phyloP scores from a whole-genome alignment of 2,329 filamentous ascomycete species.

The Phaeosphaeria sp. region DNA sequence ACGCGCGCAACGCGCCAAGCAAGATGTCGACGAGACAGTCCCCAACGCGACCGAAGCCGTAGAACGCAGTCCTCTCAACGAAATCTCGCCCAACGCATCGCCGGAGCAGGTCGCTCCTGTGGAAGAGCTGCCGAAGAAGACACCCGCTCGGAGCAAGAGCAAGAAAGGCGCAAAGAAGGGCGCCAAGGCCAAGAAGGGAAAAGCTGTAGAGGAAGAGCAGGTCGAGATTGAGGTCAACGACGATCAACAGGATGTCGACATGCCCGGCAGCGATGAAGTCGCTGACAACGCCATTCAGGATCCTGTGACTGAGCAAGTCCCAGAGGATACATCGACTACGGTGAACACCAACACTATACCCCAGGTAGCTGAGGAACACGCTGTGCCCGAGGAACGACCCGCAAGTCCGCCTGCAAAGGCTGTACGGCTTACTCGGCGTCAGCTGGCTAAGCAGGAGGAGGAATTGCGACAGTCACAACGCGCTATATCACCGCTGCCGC shows the following conservation, averaged over 20 bases:
- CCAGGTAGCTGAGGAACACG: slow-evolving; percentile 27
- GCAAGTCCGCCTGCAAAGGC: slow-evolving; percentile 34
- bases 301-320: neutral
- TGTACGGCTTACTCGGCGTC: slow-evolving; percentile 42
- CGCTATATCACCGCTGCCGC: slow-evolving; percentile 9
- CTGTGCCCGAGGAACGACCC: slow-evolving; percentile 28
- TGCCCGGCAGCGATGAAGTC: slow-evolving; percentile 24
- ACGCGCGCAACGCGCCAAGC: slow-evolving; percentile 51
- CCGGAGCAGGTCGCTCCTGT: slow-evolving; percentile 21
- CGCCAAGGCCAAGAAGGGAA: slow-evolving; percentile 34
- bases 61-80: slow-evolving; percentile 48
- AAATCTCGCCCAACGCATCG: slow-evolving; percentile 48
- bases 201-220: slow-evolving; percentile 24
- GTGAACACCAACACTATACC: slow-evolving; percentile 19
- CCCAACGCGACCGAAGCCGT: slow-evolving; percentile 33
- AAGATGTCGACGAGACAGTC: slow-evolving; percentile 45
- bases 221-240: slow-evolving; percentile 29
- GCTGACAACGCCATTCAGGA: neutral
- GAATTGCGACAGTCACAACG: slow-evolving; percentile 31
- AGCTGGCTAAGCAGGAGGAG: slow-evolving; percentile 44
- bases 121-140: slow-evolving; percentile 29
- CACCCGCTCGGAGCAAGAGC: slow-evolving; percentile 39
- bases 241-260: slow-evolving; percentile 24
- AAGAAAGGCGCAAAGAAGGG: slow-evolving; percentile 42
- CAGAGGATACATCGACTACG: neutral